Base-by-base conservation (phyloP, 2,329 filamentous ascomycete genomes). In the Graphilbum sp. region DNA sequence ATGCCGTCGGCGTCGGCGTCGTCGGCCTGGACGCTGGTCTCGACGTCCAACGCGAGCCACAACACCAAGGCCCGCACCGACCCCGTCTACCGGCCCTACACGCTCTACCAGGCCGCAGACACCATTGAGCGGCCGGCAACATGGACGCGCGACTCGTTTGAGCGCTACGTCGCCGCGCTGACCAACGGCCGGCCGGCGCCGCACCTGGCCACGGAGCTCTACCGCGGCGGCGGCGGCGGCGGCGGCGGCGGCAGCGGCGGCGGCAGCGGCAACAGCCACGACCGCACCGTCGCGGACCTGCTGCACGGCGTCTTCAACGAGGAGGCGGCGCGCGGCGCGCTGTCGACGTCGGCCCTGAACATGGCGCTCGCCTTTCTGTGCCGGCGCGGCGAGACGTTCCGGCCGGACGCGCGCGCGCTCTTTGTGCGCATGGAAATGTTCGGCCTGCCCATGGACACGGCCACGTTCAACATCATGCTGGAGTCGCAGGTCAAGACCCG, bases 381-480 rank as follows among this genome's bases (percentile, higher is more conserved):
- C 29, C 35, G 36, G 4, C 42, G 41, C 13, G 55, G 55, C 23
- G 47, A 49, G 34, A 38, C 44, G 2, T 46, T 46, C 35, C 44
- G 51, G 18, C 42, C 48, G 1, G 47, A 54, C 7, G 48, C 49
- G 32, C 48, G 52, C 7, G 41, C 43, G 7, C 52, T 70, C 5
- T 53, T 66, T 36, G 48, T 48, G 3, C 46, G 53, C n/a, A 55
- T 59, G 21, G 54, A 59, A 35, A 45, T 52, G 31, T 46, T 53
- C 29, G 55, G 56, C 1, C 44, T 66, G n/a, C 56, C 53, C 6
- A 52, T 65, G 46, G 63, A 67, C 43, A 59, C 60, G 2, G 58
- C 61, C 25, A 53, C 61, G 5, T 69, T 61, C 54, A 69, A 70
- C 47, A 54, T 65, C 36, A 50, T 70, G 44, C 56, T 67, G 13